Evolutionary conservation across 2,329 filamentous ascomycete species (phyloP), one percentile per base, ranked within the genome.

Genomic region (Arthroderma sp.): DNA sequence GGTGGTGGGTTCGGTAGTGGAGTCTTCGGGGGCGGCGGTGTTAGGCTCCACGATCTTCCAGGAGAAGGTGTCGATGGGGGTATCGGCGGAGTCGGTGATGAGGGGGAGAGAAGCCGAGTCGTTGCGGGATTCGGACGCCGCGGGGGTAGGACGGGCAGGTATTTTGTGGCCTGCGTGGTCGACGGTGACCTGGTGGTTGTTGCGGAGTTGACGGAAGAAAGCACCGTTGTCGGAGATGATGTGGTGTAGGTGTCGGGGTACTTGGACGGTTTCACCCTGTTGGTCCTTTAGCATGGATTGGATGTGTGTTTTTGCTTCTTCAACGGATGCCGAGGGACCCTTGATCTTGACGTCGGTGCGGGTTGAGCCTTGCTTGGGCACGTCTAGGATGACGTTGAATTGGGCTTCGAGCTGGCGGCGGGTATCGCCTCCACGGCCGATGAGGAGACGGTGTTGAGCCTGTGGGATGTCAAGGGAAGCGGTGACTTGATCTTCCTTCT

Each of bases 131-230:
- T 77, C 73, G 58, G 74, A 65, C 7, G 39, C 25, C 19, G 31
- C 21, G 43, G 81, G 73, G 28, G 74, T 70, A 8, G 86, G 81
- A 74, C 85, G 90, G 39, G 83, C 70, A 4, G 93, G 93, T 2
- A 87, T 76, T 58, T 85, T 76, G 60, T 93, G 83, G 47, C 91
- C 90, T 57, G 83, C 87, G 69, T 97, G 93, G 71, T 97, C 91
- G 56, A 98, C 87, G 0, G 86, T 93, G 63, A 98, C 89, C 64
- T 88, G 85, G 73, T 88, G 81, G 67, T 96, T 87, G 71, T 84
- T 91, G 62, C 87, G 84, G 43, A 98, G 83, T 66, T 84, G 86
- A 63, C 91, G 88, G 86, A 97, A 96, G 76, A 97, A 87, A 65
- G 90, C 85, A 1, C 91, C 93, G 62, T 91, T 91, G 70, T 95